phyloP scores from a whole-genome alignment of 768 basidiomycete species.

The Phlebiopsis flavidoalba region DNA sequence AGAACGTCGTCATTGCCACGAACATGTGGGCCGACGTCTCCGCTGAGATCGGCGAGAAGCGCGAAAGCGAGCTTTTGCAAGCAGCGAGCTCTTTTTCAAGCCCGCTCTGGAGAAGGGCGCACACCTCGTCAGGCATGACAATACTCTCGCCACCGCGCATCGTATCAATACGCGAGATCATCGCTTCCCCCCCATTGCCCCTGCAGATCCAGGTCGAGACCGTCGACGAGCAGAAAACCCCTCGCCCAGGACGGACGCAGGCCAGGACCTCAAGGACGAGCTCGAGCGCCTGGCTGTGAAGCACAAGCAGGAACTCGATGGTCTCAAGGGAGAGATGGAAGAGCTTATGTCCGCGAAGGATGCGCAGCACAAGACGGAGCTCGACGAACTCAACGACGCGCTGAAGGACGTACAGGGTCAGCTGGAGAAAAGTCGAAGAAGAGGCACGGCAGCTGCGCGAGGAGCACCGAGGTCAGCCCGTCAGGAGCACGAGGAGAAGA shows the following conservation, averaged over 20 bases:
- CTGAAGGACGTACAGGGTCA: slow-evolving; percentile 6
- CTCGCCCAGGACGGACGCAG: slow-evolving; percentile 16
- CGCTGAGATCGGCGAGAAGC: slow-evolving; percentile 31
- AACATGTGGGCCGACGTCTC: slow-evolving; percentile 50
- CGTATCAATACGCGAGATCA: slow-evolving; percentile 37
- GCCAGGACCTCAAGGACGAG: slow-evolving; percentile 13
- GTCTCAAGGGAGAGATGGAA: slow-evolving; percentile 7
- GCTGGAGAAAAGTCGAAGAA: slow-evolving; percentile 6
- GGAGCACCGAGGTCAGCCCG: slow-evolving; percentile 33
- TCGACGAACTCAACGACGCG: slow-evolving; percentile 7
- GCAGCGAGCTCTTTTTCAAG: slow-evolving; percentile 44
- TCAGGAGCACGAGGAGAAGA: slow-evolving; percentile 20
- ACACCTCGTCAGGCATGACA: slow-evolving; percentile 35
- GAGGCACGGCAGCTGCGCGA: slow-evolving; percentile 19
- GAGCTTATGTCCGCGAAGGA: slow-evolving; percentile 7
- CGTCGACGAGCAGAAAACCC: slow-evolving; percentile 11
- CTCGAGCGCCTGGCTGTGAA: slow-evolving; percentile 1
- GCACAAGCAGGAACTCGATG: slow-evolving; percentile 6
- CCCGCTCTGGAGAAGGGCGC: slow-evolving; percentile 46
- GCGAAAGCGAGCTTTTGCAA: slow-evolving; percentile 43
- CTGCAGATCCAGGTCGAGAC: slow-evolving; percentile 15
- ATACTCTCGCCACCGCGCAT: slow-evolving; percentile 36
- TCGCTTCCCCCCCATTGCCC: slow-evolving; percentile 16
- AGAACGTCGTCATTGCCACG: slow-evolving; percentile 48
- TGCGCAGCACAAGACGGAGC: slow-evolving; percentile 9